Evolutionary conservation across 2,329 filamentous ascomycete species (phyloP).

Genomic region (Diaporthe citrichinensis): DNA sequence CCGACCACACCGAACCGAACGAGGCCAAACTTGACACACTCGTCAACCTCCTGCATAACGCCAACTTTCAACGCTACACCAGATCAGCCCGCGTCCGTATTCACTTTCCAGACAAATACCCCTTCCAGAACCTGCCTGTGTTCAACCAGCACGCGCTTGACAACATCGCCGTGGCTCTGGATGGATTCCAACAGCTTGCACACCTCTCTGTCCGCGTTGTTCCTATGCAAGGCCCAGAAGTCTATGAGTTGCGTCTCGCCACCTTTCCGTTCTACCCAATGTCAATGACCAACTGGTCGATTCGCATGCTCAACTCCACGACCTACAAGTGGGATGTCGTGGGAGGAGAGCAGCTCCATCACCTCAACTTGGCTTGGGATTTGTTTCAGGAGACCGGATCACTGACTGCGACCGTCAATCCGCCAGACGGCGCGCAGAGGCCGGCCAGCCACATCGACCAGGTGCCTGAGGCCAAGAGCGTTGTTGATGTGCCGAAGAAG

Average conservation of each 20-base stretch:
- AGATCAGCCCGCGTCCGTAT: slow-evolving; percentile 36
- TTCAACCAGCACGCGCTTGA: slow-evolving; percentile 38
- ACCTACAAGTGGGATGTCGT: slow-evolving; percentile 30
- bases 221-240: slow-evolving; percentile 29
- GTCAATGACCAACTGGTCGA: slow-evolving; percentile 36
- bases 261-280: slow-evolving; percentile 41
- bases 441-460: not conserved
- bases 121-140: slow-evolving; percentile 33
- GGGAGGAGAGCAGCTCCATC: not conserved
- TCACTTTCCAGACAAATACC: slow-evolving; percentile 40
- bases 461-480: not conserved
- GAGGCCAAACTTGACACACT: slow-evolving; percentile 31
- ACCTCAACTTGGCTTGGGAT: slow-evolving; percentile 35
- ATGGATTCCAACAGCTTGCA: slow-evolving; percentile 28
- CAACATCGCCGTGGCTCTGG: slow-evolving; percentile 24
- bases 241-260: slow-evolving; percentile 39
- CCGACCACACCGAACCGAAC: slow-evolving; percentile 7
- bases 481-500: not conserved
- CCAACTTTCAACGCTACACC: slow-evolving; percentile 36
- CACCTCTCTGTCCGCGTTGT: slow-evolving; percentile 36
- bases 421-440: not conserved
- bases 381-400: slow-evolving; percentile 9
- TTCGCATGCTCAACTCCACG: slow-evolving; percentile 32
- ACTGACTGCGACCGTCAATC: slow-evolving; percentile 13
- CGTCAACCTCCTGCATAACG: slow-evolving; percentile 15